phyloP scores from a whole-genome alignment of 164 flowering plant species.

The Brasenia schreberi region DNA sequence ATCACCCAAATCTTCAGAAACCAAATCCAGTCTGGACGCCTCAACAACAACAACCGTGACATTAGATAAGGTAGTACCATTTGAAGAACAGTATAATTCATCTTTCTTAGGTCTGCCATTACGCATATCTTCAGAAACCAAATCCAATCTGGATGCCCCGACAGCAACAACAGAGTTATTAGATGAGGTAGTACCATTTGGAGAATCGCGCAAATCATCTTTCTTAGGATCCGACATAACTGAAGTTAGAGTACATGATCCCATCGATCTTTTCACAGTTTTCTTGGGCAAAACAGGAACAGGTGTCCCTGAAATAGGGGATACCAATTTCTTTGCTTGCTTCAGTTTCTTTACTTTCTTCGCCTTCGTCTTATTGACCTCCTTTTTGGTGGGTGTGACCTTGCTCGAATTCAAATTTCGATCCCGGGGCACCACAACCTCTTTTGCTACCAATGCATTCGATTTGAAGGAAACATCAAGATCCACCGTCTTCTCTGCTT shows the following conservation, averaged over 20 bases:
- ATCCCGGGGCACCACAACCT: constrained; percentile 25
- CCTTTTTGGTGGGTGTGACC: constrained; percentile 7
- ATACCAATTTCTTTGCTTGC: background rate
- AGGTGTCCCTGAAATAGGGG: constrained; percentile 2
- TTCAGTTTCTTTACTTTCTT: background rate
- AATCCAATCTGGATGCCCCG: background rate
- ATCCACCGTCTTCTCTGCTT: constrained; percentile 46
- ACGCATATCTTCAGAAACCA: background rate
- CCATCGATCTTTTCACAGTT: background rate
- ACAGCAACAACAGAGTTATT: constrained; percentile 1
- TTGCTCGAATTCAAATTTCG: constrained; percentile 14
- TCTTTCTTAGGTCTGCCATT: background rate
- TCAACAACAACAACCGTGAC: background rate
- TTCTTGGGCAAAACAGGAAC: constrained; percentile 2
- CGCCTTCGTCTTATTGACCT: constrained; percentile 16
- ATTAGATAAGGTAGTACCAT: constrained; percentile 1
- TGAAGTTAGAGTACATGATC: background rate
- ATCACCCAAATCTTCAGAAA: background rate
- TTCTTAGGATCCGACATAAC: background rate
- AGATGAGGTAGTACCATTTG: constrained; percentile 1
- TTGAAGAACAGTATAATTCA: background rate
- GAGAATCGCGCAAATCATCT: background rate
- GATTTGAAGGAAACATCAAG: constrained; percentile 79
- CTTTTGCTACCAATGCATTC: constrained; percentile 62
- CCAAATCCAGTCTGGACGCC: background rate